A percentile compares a stretch with the other conserved stretches of the same genome.
These are phyloP conservation scores for Cinnamomum chago DNA, from an alignment of 164 flowering plant genomes.

Conservation along the genomic window DNA sequence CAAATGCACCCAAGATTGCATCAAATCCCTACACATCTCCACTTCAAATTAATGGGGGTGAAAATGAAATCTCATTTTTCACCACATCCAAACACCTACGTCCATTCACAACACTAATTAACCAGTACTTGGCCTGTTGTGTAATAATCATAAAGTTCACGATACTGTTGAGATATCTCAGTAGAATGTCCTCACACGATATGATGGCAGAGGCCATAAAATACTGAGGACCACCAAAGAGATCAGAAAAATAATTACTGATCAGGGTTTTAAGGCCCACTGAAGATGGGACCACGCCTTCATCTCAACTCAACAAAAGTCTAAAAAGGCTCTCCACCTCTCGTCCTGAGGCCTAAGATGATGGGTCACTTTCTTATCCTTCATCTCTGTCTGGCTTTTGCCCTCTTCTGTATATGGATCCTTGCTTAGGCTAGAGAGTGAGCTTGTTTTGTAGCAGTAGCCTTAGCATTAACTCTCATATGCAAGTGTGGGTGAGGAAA, in stretches of 20 bases:
- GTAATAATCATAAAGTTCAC: too few species aligned
- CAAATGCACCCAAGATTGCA: too few species aligned
- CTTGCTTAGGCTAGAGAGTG: not conserved
- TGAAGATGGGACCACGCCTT: not conserved
- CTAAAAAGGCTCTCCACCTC: not conserved
- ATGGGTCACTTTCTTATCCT: not conserved
- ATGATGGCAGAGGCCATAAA: too few species aligned
- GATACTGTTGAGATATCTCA: too few species aligned
- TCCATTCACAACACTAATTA: too few species aligned
- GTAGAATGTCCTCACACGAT: too few species aligned
- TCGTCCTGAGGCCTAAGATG: not conserved
- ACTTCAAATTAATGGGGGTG: too few species aligned
- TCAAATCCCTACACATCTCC: too few species aligned
- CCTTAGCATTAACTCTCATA: conserved; percentile 4
- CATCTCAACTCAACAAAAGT: not conserved
- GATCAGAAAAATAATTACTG: not conserved
- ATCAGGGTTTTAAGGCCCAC: not conserved
- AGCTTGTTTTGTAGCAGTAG: not conserved
- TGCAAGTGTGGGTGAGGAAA: not conserved
- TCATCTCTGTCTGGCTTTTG: not conserved
- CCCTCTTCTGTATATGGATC: too few species aligned
- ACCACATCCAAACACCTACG: too few species aligned
- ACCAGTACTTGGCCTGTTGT: too few species aligned
- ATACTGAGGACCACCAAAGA: not conserved
- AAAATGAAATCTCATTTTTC: too few species aligned